Evolutionary conservation across 768 basidiomycete genomes (phyloP), one percentile per base, ranked within the genome.

Genomic region (Pleurotus ostreatus): DNA sequence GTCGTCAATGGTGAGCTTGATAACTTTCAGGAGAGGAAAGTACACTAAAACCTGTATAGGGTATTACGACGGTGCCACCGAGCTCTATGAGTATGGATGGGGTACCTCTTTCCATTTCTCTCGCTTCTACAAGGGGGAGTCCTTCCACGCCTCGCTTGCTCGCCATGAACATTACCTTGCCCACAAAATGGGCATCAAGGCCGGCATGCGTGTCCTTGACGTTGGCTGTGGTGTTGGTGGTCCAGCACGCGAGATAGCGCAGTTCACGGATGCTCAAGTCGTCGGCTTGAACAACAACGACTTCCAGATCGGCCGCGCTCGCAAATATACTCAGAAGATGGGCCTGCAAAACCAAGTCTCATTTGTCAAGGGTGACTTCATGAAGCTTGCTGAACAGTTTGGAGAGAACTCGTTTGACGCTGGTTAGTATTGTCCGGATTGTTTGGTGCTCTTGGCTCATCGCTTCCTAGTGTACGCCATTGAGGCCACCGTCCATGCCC

Each of bases 141-240:
- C 79, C 0, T 89, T 89, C 69, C 69, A 78, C 20, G 83, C 85
- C 16, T 84, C 86, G 5, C 73, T 93, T 52, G 94, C 96, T 23
- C 88, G 97, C 41, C 96, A 98, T 65, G 96, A 99, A 74, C 96
- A 99, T 75, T 98, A 95, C 75, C 91, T 99, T 61, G 86, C 94
- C 4, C 76, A 88, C 7, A 82, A 92, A 66, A 94, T 98, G 88
- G 69, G 72, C 46, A 76, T 99, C 58, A 83, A 83, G 51, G 84
- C 94, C 0, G 92, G 94, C 43, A 97, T 97, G 94, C 84, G 88
- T 34, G 95, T 99, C 41, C 87, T 99, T 58, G 97, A 99, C 67
- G 95, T 99, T 57, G 97, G 97, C 2, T 98, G 97, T 70, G 97
- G 97, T 68, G 89, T 99, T 54, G 97, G 97, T 47, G 97, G 97